phyloP scores from a whole-genome alignment of 2,329 filamentous ascomycete genomes.

The Alternaria metachromatica region DNA sequence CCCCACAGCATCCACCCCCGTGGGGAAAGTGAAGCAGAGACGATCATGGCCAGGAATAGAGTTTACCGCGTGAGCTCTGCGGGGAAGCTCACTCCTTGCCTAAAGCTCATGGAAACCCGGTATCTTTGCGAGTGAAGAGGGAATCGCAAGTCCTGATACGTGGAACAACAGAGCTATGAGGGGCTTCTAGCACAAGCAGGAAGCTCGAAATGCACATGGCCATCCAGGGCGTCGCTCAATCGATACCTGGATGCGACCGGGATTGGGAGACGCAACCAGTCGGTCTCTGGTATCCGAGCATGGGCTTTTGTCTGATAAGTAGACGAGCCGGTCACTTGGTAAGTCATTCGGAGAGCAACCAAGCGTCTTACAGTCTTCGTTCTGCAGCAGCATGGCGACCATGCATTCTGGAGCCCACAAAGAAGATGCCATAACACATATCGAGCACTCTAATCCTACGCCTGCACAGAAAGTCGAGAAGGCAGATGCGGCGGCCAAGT shows the following conservation, averaged over 20 bases:
- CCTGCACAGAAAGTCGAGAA: background rate
- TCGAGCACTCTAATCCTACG: conserved; percentile 15
- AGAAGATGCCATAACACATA: conserved; percentile 25
- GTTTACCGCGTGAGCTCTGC: background rate
- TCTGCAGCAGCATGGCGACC: conserved; percentile 9
- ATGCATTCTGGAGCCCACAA: background rate
- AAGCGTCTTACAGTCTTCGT: background rate
- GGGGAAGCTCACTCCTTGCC: conserved; percentile 11
- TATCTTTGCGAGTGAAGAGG: background rate
- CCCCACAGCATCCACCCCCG: conserved; percentile 14
- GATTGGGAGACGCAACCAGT: background rate
- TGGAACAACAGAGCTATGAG: conserved; percentile 1
- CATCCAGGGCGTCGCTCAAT: background rate
- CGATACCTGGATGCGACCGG: background rate
- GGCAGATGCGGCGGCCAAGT: conserved; percentile 56
- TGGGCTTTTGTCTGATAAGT: conserved; percentile 5
- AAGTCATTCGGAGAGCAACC: background rate
- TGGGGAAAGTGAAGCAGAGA: conserved; percentile 6
- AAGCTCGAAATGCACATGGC: background rate
- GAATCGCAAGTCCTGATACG: conserved; percentile 5
- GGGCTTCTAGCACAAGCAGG: background rate
- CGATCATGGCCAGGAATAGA: background rate
- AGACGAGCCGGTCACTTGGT: background rate
- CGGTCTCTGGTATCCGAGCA: conserved; percentile 3
- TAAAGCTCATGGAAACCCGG: background rate